phyloP scores from a whole-genome alignment of 768 basidiomycete species.

The Pleurotus salmoneostramineus region DNA sequence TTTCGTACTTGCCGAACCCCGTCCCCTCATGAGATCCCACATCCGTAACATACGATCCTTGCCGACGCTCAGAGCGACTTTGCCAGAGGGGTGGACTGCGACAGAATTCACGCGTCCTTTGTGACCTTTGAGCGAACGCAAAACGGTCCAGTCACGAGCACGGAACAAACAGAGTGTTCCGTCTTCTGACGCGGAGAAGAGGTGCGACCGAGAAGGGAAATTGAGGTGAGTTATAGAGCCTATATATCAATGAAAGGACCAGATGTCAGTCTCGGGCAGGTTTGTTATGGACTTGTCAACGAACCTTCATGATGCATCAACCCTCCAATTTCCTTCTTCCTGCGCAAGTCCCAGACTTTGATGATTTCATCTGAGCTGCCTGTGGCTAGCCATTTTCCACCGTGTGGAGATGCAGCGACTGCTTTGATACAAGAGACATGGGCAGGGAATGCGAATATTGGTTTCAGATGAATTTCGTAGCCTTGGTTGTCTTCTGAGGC shows the following conservation, averaged over 20 bases:
- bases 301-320: conserved; percentile 93
- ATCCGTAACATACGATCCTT: conserved; percentile 86
- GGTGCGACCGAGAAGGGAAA: conserved; percentile 86
- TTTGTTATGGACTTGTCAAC: conserved; percentile 10
- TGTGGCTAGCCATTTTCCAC: conserved; percentile 95
- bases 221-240: conserved; percentile 88
- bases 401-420: conserved; percentile 81
- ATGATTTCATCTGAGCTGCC: conserved; percentile 96
- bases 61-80: conserved; percentile 88
- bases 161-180: conserved; percentile 88
- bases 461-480: conserved; percentile 48
- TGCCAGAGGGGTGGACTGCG: conserved; percentile 90
- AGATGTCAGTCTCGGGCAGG: not conserved
- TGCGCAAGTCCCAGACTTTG: conserved; percentile 93
- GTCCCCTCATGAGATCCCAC: conserved; percentile 99
- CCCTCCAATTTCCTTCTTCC: conserved; percentile 91
- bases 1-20: conserved; percentile 84
- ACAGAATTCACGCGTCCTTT: conserved; percentile 89
- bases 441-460: conserved; percentile 95
- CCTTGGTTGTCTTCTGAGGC: conserved; percentile 25
- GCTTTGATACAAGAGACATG: conserved; percentile 92
- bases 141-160: conserved; percentile 90
- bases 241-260: conserved; percentile 23
- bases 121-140: conserved; percentile 88
- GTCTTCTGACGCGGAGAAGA: conserved; percentile 91